Base-by-base conservation (phyloP, 2,329 filamentous ascomycete species). In the Exophiala viscosa region DNA sequence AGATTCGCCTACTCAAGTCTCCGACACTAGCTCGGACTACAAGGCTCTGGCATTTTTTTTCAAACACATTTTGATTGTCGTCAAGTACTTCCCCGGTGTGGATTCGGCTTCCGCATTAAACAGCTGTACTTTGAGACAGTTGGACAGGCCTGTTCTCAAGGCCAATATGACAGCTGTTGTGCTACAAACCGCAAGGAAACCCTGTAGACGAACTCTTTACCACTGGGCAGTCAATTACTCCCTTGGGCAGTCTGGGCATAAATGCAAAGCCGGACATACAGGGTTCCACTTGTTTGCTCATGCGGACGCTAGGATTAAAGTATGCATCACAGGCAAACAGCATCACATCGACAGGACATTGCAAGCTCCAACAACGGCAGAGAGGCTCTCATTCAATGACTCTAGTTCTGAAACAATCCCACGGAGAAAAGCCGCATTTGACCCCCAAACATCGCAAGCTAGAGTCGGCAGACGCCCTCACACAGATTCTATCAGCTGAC, bases 121-220 rank as follows among this genome's bases (percentile, higher is more conserved):
- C 32, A n/a, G 31, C 31, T 15, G 52, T 38, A 48, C 28, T 20
- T 35, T 18, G 44, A n/a, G 28, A 45, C 32, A 46, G 44, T 42
- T 48, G 39, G 50, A 18, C 34, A 38, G 20, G 50, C 50, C 33
- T 32, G 39, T 18, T 38, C 28, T 48, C 50, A 52, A 54, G 50
- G 50, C 41, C 54, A 60, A 60, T 58, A 60, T 60, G 57, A 60
- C 57, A 60, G 57, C 57, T 60, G 57, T 52, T 32, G 57, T 59
- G 50, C 45, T 6, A 59, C 57, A 45, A 36, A 36, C 20, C 14
- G 36, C 41, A 36, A 14, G 14, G 17, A 32, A 48, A 31, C 40
- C 32, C 13, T 23, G 17, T 36, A 17, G 33, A 15, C 40, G 31
- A 28, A 34, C 14, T 40, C 20, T 15, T 17, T 14, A 36, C 23